A percentile compares a stretch with the other conserved stretches of the same genome.
These are phyloP conservation scores for Chrysopogon serrulatus DNA, from an alignment of 176 grass and related monocot genomes.

Conservation along the genomic window DNA sequence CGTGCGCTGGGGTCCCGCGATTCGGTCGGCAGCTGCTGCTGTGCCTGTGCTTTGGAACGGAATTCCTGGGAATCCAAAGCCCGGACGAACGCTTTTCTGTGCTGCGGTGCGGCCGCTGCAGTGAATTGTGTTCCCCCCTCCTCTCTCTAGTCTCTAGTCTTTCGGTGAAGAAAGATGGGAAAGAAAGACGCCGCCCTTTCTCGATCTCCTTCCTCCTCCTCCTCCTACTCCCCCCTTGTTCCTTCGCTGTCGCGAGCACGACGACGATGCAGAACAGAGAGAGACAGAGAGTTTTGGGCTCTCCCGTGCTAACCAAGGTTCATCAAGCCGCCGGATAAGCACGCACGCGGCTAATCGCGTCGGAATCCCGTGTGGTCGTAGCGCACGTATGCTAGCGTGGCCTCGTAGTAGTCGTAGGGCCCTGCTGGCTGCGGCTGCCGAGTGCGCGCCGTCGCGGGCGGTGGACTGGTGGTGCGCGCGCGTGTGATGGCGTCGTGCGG, in stretches of 20 bases:
- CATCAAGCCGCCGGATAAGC: neutral
- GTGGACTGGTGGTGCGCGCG: too few relatives aligned
- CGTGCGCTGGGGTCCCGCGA: slow-evolving; percentile 23
- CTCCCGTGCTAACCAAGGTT: neutral
- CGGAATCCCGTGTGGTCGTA: neutral
- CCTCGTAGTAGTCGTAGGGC: too few relatives aligned
- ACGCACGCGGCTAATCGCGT: neutral
- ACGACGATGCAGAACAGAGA: neutral
- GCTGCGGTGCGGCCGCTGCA: neutral
- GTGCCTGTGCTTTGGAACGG: slow-evolving; percentile 14
- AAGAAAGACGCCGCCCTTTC: slow-evolving; percentile 4
- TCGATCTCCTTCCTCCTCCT: too few relatives aligned
- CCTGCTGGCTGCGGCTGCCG: neutral
- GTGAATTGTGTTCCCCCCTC: too few relatives aligned
- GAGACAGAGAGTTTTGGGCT: too few relatives aligned
- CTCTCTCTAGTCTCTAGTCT: neutral
- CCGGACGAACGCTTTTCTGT: slow-evolving; percentile 2
- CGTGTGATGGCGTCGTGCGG: neutral
- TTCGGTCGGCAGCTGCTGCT: neutral
- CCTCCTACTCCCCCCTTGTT: too few relatives aligned
- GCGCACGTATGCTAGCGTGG: too few relatives aligned
- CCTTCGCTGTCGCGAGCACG: neutral
- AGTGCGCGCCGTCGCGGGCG: too few relatives aligned
- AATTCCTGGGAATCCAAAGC: slow-evolving; percentile 39
- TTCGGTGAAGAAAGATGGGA: neutral